Evolutionary conservation across 2,329 filamentous ascomycete genomes (phyloP).

Genomic region (Emericellopsis cladophorae): DNA sequence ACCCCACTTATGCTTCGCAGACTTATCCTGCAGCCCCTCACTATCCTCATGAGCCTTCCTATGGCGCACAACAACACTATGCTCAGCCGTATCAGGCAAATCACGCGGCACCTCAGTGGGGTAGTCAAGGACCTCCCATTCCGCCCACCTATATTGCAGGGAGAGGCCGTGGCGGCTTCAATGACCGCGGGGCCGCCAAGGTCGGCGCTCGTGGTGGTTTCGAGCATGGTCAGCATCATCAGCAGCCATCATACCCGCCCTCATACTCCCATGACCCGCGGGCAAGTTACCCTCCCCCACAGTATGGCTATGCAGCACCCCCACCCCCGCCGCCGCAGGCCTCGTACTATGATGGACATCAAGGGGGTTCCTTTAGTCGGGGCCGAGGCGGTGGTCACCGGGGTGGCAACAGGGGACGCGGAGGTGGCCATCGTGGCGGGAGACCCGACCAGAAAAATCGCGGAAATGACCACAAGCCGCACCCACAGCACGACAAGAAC

Average conservation of each 20-base stretch:
- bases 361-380: slow-evolving; percentile 23
- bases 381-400: slow-evolving; percentile 23
- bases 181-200: slow-evolving; percentile 2
- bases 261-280: slow-evolving; percentile 27
- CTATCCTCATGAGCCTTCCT: slow-evolving; percentile 10
- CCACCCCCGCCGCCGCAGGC: slow-evolving; percentile 16
- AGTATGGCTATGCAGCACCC: slow-evolving; percentile 27
- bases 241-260: slow-evolving; percentile 23
- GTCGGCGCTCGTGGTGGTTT: slow-evolving; percentile 9
- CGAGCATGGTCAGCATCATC: slow-evolving; percentile 16
- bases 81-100: no score
- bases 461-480: slow-evolving; percentile 7
- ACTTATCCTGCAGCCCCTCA: slow-evolving; percentile 22
- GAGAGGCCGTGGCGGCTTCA: no score
- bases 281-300: slow-evolving; percentile 15
- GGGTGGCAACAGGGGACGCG: slow-evolving; percentile 20
- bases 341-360: slow-evolving; percentile 12
- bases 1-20: slow-evolving; percentile 47
- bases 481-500: slow-evolving; percentile 12
- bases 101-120: not conserved
- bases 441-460: slow-evolving; percentile 3
- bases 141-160: not conserved
- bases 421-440: slow-evolving; percentile 16
- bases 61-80: slow-evolving; percentile 1
- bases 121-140: not conserved